Base-by-base conservation (phyloP, 1,284 basidiomycete genomes). In the Microbotryomycetes sp. region DNA sequence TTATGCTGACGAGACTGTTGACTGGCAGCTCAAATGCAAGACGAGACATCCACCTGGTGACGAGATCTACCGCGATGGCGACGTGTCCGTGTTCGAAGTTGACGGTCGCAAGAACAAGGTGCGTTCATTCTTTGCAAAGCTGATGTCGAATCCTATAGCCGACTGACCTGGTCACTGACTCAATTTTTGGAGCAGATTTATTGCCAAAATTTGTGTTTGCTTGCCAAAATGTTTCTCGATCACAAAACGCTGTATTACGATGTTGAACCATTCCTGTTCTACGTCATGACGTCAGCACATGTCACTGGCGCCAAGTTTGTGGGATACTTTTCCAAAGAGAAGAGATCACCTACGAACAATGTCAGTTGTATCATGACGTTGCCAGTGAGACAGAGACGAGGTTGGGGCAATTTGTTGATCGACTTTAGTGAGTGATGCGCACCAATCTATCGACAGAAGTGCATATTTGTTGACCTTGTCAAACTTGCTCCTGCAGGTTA, bases 171-270 rank as follows among this genome's bases (percentile, higher is more conserved):
- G 51, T 62, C 23, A 19, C 14, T n/a, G n/a, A n/a, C n/a, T n/a
- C n/a, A n/a, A n/a, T n/a, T 16, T n/a, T 1, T 16, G 2, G 5
- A 46, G 7, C 68, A 89, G 88, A 97, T 97, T 72, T 99, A 97
- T 77, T 98, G 96, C 75, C 96, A 98, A 76, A 97, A 99, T 74
- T 82, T 99, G n/a, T 98, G 96, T 77, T 81, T 99, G 59, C 81
- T 99, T 30, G 94, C 94, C 60, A 98, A 97, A 78, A 97, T 97
- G 91, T 99, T 98, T 76, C 84, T 99, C 68, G 93, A 98, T 74
- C 94, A 97, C 80, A 99, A 99, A 78, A 97, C 94, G 23, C 84
- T 99, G 49, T 98, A 98, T 78, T 98, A 99, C 78, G 96, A 99
- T 76, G 96, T 98, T 63, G 96, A 98, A 76, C 96, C 96, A 0